Evolutionary conservation across 169 alveolate species (phyloP).

Genomic region (Plasmodium yoelii): DNA sequence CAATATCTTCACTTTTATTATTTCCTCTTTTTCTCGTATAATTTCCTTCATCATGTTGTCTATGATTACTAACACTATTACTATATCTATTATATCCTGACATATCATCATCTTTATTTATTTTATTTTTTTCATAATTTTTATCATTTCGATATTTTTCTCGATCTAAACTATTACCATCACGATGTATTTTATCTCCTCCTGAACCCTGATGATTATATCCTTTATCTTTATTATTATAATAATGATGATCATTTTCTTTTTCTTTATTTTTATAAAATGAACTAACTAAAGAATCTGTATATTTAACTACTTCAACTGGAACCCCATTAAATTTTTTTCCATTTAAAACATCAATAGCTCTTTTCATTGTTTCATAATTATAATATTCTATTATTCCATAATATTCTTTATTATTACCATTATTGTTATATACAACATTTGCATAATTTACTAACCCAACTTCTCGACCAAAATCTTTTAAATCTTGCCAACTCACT

Average conservation of each 20-base stretch:
- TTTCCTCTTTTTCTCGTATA: not conserved
- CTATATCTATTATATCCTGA: not conserved
- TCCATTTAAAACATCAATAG: constrained; percentile 84
- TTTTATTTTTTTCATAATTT: not conserved
- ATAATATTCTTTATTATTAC: constrained; percentile 76
- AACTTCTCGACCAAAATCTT: constrained; percentile 89
- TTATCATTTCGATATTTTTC: not conserved
- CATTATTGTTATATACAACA: constrained; percentile 80
- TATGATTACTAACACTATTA: constrained; percentile 4
- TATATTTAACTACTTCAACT: constrained; percentile 76
- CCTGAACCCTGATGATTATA: not conserved
- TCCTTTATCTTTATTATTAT: not conserved
- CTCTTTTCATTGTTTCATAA: constrained; percentile 82
- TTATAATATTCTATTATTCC: constrained; percentile 87
- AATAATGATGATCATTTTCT: constrained; percentile 8
- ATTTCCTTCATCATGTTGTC: not conserved
- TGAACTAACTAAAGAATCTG: constrained; percentile 8
- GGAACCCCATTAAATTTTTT: constrained; percentile 77
- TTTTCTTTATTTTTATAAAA: not conserved
- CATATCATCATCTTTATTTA: not conserved
- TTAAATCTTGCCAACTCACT: constrained; percentile 90
- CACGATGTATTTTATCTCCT: not conserved
- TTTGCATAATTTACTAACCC: constrained; percentile 89
- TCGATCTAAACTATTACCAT: not conserved
- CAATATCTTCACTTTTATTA: not conserved